Evolutionary conservation across 2,329 filamentous ascomycete genomes (phyloP), one percentile per base, ranked within the genome.

Genomic region (Scytalidium lignicola): DNA sequence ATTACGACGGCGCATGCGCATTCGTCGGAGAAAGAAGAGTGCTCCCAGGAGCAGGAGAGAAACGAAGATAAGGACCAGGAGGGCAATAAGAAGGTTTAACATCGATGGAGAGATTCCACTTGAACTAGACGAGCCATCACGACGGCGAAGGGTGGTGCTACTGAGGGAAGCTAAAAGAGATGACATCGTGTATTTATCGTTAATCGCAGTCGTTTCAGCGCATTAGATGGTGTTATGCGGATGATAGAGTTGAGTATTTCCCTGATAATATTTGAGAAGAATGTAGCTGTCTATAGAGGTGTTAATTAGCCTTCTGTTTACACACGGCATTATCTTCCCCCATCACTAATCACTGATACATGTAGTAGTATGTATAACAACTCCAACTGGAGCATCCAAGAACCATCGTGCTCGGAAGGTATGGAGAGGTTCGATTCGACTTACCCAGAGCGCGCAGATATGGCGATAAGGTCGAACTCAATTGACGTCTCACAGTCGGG

Each of bases 1-100:
- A 70, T 54, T 54, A 28, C 59, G 71, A 55, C 82, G 80, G 59
- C 82, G 77, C 61, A 85, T 83, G 65, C 88, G 86, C 58, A 96
- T 73, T 63, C 32, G 32, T 37, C 32, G 32, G 32, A 37, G 32
- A 37, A 89, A 69, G 56, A 92, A 73, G 45, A 96, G 81, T 22
- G 78, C 72, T 50, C 80, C 83, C 47, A 86, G 74, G 50, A 90
- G 74, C 43, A 84, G 64, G 23, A 95, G 74, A 52, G 79, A 83
- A 60, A 92, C 69, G 59, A 95, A 80, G 59, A 92, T 73, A 42
- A 99, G 75, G 55, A 85, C 83, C 58, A 97, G 75, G 48, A 97
- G 79, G 51, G 82, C 79, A 60, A 95, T 86, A 65, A 96, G 74
- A 41, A 95, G 80, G 64, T 89, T 83, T 66, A 91, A 75, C 72